These are phyloP conservation scores for Lodderomyces parapsilosis DNA, from an alignment of 1,139 yeast species.

Conservation along the genomic window DNA sequence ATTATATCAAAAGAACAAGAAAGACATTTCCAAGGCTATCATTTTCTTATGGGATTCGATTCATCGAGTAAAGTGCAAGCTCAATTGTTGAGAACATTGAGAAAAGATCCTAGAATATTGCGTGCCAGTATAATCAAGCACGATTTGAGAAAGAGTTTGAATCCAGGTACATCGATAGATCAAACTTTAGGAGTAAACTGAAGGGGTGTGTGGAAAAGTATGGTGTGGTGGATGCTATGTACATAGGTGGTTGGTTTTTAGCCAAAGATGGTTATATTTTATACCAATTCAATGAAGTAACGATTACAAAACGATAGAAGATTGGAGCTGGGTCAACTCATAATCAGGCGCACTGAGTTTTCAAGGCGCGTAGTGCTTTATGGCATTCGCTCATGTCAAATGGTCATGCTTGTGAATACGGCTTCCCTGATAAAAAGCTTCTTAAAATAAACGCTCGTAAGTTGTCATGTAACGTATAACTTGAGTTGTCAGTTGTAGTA, in stretches of 20 bases:
- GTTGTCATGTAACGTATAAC: no score
- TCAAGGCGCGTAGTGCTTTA: no score
- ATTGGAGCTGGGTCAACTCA: no score
- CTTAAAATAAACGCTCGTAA: no score
- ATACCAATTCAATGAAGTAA: background rate
- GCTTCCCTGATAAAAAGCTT: no score
- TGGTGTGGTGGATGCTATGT: no score
- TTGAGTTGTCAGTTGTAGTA: no score
- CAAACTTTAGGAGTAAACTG: conserved; percentile 20
- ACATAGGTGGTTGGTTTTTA: background rate
- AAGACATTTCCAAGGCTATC: conserved; percentile 85
- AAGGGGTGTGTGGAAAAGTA: no score
- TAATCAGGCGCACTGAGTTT: no score
- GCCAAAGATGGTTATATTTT: background rate
- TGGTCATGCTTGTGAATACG: no score
- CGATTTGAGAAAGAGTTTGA: conserved; percentile 54
- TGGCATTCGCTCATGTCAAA: no score
- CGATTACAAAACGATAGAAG: background rate
- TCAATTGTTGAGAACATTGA: conserved; percentile 76
- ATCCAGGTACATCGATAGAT: conserved; percentile 50
- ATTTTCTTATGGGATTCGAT: conserved; percentile 84
- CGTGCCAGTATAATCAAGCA: conserved; percentile 74
- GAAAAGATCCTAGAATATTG: conserved; percentile 86
- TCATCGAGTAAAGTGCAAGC: conserved; percentile 82
- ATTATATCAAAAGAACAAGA: conserved; percentile 85